Base-by-base conservation (phyloP, 2,329 filamentous ascomycete species). In the Coleophoma crateriformis region DNA sequence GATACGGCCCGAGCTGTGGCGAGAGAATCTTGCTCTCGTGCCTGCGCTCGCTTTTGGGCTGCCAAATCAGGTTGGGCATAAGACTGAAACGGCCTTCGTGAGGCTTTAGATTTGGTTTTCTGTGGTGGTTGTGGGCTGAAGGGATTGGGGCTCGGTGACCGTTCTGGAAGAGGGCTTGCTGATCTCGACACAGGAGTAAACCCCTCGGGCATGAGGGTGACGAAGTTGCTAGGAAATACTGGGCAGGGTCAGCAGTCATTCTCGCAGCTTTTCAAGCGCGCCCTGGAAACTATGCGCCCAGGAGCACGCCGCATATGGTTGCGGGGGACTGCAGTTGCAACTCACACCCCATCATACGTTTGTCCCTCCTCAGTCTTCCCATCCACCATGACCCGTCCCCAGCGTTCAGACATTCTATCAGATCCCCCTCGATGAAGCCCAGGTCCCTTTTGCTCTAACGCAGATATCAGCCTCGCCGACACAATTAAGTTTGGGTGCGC, bases 361-460 rank as follows among this genome's bases (percentile, higher is more conserved):
- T 86, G 70, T 99, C 94, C 60, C 94, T 83, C 64, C 85, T 88
- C 64, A 99, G 72, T 55, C 92, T 83, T 44, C 94, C 94, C 71
- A 91, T 96, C 94, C 94, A 99, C 94, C 94, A 99, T 43, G 89
- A 91, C 47, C 94, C 94, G 71, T 99, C 94, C 55, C 94, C 94
- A 17, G 94, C 94, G 67, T 99, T 99, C 47, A 99, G 77, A 64
- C 92, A 96, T 79, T 99, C 94, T 67, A 99, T 99, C 58, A 99
- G 71, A 70, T 99, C 94, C 56, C 94, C 94, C 69, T 99, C 94
- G 59, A 99, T 87, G 69, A 99, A 99, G 14, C 94, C 94, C 50
- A 99, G 78, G 66, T 99, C 94, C 67, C 87, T 84, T 74, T 95
- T 95, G 20, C 39, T 41, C 39, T 41, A 17, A 27, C 6, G 6